Percentiles rank a stretch among this genome's conserved stretches.
Evolutionary conservation across 139 green algal species (phyloP).

Genomic region (Chlamydomonas asymmetrica): DNA sequence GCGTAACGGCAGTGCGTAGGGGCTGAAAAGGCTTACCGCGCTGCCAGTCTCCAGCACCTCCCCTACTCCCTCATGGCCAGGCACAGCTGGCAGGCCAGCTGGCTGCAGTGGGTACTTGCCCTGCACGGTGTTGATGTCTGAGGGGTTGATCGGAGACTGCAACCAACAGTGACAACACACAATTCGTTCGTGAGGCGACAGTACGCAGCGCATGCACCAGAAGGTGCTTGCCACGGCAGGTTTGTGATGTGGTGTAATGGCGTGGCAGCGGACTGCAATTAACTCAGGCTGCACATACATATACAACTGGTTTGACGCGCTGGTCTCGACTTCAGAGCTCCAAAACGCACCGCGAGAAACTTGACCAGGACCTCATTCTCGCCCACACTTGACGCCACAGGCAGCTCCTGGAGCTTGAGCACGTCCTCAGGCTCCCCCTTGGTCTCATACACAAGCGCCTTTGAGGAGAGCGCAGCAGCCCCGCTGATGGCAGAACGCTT

Average conservation of each 20-base stretch:
- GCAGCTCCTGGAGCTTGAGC: constrained; percentile 7
- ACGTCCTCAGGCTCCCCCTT: constrained; percentile 27
- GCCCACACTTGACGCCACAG: background rate
- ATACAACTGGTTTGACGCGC: background rate
- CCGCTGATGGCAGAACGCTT: no score
- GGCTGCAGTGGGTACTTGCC: constrained; percentile 76
- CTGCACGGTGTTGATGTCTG: constrained; percentile 83
- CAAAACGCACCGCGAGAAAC: constrained; percentile 5
- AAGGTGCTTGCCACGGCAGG: background rate
- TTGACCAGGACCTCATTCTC: constrained; percentile 3
- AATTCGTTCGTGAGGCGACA: background rate
- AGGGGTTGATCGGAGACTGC: constrained; percentile 80
- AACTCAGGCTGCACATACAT: background rate
- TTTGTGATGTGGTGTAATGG: background rate
- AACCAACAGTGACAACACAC: background rate
- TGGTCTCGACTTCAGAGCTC: background rate
- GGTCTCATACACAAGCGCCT: constrained; percentile 13
- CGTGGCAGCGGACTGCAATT: background rate
- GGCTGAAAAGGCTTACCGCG: no score
- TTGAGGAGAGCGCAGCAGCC: no score
- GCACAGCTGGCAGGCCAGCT: constrained; percentile 53
- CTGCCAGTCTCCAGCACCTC: constrained; percentile 60
- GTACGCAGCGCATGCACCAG: background rate
- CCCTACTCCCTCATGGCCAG: constrained; percentile 80
- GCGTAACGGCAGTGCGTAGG: no score